A percentile compares a stretch with the other conserved stretches of the same genome.
phyloP scores from a whole-genome alignment of 2,329 filamentous ascomycete species.

The Balansia obtecta region DNA sequence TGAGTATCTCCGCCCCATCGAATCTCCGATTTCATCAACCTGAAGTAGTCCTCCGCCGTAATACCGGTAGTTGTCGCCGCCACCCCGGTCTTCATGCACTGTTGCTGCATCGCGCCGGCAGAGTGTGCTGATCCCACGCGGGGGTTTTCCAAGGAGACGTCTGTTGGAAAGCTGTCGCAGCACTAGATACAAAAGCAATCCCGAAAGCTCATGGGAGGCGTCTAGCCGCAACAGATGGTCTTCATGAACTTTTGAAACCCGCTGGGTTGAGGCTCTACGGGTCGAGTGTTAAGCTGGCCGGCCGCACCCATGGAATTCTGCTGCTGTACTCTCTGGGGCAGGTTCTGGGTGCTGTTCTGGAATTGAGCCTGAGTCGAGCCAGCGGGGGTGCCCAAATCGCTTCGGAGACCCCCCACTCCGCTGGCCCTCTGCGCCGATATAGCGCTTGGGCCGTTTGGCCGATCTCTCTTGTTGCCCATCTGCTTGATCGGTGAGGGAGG shows the following conservation, averaged over 20 bases:
- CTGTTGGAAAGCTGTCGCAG: constrained; percentile 14
- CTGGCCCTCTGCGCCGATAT: constrained; percentile 65
- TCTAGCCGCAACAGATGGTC: constrained; percentile 76
- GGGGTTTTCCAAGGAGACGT: constrained; percentile 1
- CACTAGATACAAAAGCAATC: constrained; percentile 19
- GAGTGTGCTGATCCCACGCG: neutral
- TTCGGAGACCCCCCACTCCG: constrained; percentile 55
- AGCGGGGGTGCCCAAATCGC: constrained; percentile 68
- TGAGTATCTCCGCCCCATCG: neutral
- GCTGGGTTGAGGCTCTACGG: constrained; percentile 59
- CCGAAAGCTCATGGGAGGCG: constrained; percentile 12
- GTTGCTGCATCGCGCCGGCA: neutral
- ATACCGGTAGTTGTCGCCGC: neutral
- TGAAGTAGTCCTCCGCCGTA: neutral
- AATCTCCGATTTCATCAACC: neutral
- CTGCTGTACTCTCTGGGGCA: constrained; percentile 52
- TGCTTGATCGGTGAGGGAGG: constrained; percentile 75
- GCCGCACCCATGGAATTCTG: constrained; percentile 45
- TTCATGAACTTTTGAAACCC: constrained; percentile 91
- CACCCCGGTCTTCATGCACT: neutral
- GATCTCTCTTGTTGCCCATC: constrained; percentile 61
- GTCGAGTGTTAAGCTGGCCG: constrained; percentile 41
- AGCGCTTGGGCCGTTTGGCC: constrained; percentile 66
- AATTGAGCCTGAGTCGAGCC: constrained; percentile 93
- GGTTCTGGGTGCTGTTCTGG: constrained; percentile 86